phyloP scores from a whole-genome alignment of 768 basidiomycete species.

The Phylloporus sp. region DNA sequence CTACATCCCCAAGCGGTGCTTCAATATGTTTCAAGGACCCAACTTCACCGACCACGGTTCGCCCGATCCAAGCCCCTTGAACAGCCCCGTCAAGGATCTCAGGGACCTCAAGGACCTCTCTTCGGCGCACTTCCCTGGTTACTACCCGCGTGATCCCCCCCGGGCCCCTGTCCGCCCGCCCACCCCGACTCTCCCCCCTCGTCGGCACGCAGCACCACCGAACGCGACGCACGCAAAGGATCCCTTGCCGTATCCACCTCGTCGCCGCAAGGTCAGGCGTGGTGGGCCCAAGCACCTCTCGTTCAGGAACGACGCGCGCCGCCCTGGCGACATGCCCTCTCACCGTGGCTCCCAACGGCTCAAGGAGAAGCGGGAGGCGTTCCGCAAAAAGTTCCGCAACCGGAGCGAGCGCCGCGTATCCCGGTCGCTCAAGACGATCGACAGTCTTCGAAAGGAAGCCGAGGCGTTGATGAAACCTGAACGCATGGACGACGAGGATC shows the following conservation, averaged over 20 bases:
- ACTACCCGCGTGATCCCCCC: background rate
- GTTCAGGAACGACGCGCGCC: background rate
- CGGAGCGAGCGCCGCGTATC: conserved; percentile 3
- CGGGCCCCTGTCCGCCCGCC: background rate
- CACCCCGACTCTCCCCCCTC: background rate
- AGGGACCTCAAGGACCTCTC: conserved; percentile 7
- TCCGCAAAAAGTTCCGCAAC: background rate
- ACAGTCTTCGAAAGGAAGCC: conserved; percentile 9
- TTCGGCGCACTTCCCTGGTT: conserved; percentile 1
- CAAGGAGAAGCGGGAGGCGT: conserved; percentile 8
- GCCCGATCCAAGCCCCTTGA: conserved; percentile 13
- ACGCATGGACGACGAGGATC: conserved; percentile 18
- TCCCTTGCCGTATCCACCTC: background rate
- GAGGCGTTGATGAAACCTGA: conserved; percentile 14
- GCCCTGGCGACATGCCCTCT: background rate
- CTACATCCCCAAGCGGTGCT: conserved; percentile 15
- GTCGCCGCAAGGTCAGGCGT: conserved; percentile 11
- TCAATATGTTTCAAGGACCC: conserved; percentile 17
- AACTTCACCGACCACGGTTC: conserved; percentile 10
- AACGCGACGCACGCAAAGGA: background rate
- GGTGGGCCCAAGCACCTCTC: conserved; percentile 19
- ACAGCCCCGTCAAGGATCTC: conserved; percentile 10
- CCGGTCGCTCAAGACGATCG: conserved; percentile 1
- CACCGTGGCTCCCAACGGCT: conserved; percentile 2
- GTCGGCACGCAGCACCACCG: background rate